A percentile compares a stretch with the other conserved stretches of the same genome.
Conservation (phyloP, 495 filamentous ascomycete species). For the Aspergillus haitiensis region DNA sequence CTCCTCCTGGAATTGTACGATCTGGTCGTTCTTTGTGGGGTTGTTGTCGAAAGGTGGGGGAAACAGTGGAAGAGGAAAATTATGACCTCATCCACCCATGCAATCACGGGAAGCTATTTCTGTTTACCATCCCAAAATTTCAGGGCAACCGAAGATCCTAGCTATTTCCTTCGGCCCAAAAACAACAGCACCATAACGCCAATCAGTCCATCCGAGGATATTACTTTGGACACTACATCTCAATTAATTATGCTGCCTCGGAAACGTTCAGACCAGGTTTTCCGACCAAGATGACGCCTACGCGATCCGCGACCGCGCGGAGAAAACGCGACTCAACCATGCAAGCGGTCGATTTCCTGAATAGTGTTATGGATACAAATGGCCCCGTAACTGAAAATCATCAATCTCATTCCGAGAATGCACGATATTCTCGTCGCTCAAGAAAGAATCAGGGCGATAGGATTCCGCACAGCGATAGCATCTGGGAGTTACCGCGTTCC, state of each 20-base stretch:
- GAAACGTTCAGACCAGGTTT: not conserved
- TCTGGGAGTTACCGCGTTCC: conserved; percentile 11
- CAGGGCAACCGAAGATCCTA: too few relatives aligned
- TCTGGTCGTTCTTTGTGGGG: too few relatives aligned
- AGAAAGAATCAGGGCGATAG: not conserved
- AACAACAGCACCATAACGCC: not conserved
- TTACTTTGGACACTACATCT: not conserved
- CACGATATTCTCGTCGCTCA: not conserved
- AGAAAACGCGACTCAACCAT: conserved; percentile 23
- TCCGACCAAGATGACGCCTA: conserved; percentile 15
- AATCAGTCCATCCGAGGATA: not conserved
- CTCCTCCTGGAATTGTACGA: too few relatives aligned
- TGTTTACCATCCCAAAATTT: too few relatives aligned
- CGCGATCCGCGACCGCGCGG: conserved; percentile 15
- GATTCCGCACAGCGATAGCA: conserved; percentile 9
- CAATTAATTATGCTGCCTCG: conserved; percentile 8
- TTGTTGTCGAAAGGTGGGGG: too few relatives aligned
- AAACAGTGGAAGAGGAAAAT: too few relatives aligned
- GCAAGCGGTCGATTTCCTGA: conserved; percentile 24
- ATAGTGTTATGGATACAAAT: conserved; percentile 19
- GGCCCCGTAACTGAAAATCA: not conserved
- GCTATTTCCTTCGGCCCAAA: too few relatives aligned
- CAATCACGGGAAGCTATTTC: too few relatives aligned
- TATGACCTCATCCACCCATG: too few relatives aligned
- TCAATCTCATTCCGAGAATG: not conserved